Evolutionary conservation across 306 rosid genomes (phyloP).

Genomic region (Lithocarpus polystachyus): DNA sequence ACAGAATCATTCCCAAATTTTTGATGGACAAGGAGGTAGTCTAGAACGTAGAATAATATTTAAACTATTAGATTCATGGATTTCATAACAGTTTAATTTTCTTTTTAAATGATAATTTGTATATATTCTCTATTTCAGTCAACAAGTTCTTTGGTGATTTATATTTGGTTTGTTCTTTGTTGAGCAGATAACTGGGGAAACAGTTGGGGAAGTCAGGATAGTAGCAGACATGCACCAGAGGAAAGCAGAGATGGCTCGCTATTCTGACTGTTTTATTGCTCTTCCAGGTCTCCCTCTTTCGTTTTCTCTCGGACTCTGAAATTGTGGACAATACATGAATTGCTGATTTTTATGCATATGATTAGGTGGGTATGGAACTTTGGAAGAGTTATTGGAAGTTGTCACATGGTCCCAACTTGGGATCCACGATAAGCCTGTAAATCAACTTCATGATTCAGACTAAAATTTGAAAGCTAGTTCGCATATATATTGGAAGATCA

Average conservation of each 20-base stretch:
- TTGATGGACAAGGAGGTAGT: slow-evolving; percentile 24
- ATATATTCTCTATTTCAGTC: background rate
- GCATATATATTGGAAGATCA: background rate
- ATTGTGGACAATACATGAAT: no score
- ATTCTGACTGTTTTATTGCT: slow-evolving; percentile 38
- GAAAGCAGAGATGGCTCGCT: slow-evolving; percentile 40
- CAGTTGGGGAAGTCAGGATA: slow-evolving; percentile 32
- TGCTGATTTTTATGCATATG: background rate
- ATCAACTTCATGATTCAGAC: background rate
- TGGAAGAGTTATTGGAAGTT: slow-evolving; percentile 37
- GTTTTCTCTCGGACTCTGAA: no score
- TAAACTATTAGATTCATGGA: no score
- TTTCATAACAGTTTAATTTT: background rate
- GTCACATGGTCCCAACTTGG: slow-evolving; percentile 38
- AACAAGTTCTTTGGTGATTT: no score
- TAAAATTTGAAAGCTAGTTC: background rate
- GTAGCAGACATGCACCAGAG: slow-evolving; percentile 38
- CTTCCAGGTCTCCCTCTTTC: slow-evolving; percentile 28
- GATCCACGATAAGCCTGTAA: slow-evolving; percentile 35
- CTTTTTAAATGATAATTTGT: background rate
- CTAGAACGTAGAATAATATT: no score
- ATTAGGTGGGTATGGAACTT: slow-evolving; percentile 34
- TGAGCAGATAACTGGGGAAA: slow-evolving; percentile 30
- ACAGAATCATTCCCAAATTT: slow-evolving; percentile 30
- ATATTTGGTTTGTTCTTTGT: background rate